phyloP scores from a whole-genome alignment of 495 filamentous ascomycete species.

The Aspergillus ostianus region DNA sequence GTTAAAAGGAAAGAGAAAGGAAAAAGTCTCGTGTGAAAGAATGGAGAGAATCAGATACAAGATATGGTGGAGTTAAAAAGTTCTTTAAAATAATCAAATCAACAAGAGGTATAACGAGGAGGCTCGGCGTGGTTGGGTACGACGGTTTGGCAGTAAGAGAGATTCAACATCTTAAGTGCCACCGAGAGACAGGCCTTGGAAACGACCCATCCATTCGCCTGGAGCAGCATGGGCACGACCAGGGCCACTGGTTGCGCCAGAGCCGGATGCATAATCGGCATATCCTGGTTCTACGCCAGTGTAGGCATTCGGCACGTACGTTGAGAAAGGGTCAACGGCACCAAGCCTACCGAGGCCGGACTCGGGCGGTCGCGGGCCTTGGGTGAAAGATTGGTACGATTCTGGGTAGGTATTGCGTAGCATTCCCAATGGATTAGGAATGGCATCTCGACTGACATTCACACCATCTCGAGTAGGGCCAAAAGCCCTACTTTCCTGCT shows the following conservation, averaged over 20 bases:
- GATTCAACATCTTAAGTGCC: constrained; percentile 33
- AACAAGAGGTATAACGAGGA: not conserved
- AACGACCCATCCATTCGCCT: constrained; percentile 44
- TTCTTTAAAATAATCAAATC: not conserved
- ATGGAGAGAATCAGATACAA: not conserved
- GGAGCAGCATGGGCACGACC: constrained; percentile 38
- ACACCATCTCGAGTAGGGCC: constrained; percentile 26
- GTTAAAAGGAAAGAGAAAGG: constrained; percentile 9
- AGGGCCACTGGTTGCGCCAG: constrained; percentile 23
- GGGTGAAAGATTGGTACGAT: constrained; percentile 37
- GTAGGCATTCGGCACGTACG: constrained; percentile 33
- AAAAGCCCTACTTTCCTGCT: constrained; percentile 34
- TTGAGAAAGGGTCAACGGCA: constrained; percentile 35
- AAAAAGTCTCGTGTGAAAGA: constrained; percentile 2
- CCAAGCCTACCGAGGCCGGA: constrained; percentile 23
- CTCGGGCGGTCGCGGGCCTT: constrained; percentile 31
- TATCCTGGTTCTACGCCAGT: constrained; percentile 34
- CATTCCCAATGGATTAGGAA: constrained; percentile 32
- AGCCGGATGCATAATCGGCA: constrained; percentile 31
- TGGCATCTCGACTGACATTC: constrained; percentile 32
- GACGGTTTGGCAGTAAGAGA: not conserved
- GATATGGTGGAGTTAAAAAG: not conserved
- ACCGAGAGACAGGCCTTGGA: constrained; percentile 51
- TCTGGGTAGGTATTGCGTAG: constrained; percentile 38
- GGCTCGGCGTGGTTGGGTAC: not conserved